A percentile compares a stretch with the other conserved stretches of the same genome.
Conservation (phyloP, 2,329 filamentous ascomycete species). For the Endoconidiophora polonica region DNA sequence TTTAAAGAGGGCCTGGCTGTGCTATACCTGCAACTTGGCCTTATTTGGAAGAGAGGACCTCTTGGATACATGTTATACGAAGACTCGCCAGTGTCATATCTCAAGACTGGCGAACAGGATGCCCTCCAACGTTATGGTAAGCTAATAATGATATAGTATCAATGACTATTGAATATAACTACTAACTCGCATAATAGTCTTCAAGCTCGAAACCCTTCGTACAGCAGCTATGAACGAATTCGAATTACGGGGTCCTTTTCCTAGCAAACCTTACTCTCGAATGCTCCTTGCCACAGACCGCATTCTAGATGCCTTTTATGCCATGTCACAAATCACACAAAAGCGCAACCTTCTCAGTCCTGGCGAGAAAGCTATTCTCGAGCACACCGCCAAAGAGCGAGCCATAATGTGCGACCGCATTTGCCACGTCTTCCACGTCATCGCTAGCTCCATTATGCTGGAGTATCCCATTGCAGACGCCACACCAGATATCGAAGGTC, state of each 20-base stretch:
- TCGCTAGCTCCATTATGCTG: slow-evolving; percentile 84
- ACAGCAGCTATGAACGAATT: slow-evolving; percentile 68
- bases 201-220: slow-evolving; percentile 57
- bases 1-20: slow-evolving; percentile 78
- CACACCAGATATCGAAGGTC: slow-evolving; percentile 64
- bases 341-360: slow-evolving; percentile 60
- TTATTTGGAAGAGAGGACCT: slow-evolving; percentile 92
- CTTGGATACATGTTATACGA: slow-evolving; percentile 54
- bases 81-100: slow-evolving; percentile 48
- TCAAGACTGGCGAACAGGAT: slow-evolving; percentile 74
- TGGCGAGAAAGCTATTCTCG: slow-evolving; percentile 66
- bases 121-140: slow-evolving; percentile 62
- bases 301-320: slow-evolving; percentile 85
- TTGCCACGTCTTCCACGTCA: slow-evolving; percentile 70
- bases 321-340: slow-evolving; percentile 83
- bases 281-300: slow-evolving; percentile 67
- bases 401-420: slow-evolving; percentile 72
- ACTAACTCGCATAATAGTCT: slow-evolving; percentile 23
- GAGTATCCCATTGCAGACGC: slow-evolving; percentile 87
- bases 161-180: not conserved
- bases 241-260: slow-evolving; percentile 75
- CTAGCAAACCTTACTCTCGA: slow-evolving; percentile 50
- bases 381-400: slow-evolving; percentile 64
- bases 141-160: slow-evolving; percentile 3
- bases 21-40: slow-evolving; percentile 85